A percentile compares a stretch with the other conserved stretches of the same genome.
Evolutionary conservation across 2,329 filamentous ascomycete genomes (phyloP).

Genomic region (Phialophora macrospora): DNA sequence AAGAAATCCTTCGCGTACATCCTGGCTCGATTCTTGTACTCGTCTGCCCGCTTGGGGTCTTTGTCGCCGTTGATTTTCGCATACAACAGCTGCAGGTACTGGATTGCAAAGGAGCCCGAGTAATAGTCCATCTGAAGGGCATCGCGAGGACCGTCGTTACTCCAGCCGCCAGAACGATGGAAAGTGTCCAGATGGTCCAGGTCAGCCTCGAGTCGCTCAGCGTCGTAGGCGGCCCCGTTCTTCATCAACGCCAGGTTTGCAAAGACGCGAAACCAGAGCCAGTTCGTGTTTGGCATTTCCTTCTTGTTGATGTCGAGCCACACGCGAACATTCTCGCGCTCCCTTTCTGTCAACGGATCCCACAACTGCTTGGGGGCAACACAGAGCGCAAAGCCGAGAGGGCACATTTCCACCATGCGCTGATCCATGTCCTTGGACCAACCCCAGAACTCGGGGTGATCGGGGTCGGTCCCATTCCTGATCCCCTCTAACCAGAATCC

Average conservation of each 20-base stretch:
- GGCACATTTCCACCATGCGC: constrained; percentile 84
- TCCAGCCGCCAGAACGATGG: constrained; percentile 82
- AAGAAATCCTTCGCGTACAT: constrained; percentile 71
- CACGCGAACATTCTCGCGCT: constrained; percentile 68
- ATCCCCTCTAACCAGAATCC: constrained; percentile 72
- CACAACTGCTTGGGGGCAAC: constrained; percentile 69
- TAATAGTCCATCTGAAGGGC: constrained; percentile 89
- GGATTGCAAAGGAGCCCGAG: constrained; percentile 80
- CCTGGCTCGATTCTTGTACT: constrained; percentile 72
- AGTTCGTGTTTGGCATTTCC: constrained; percentile 71
- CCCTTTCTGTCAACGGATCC: constrained; percentile 65
- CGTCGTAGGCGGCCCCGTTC: constrained; percentile 73
- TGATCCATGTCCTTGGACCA: constrained; percentile 77
- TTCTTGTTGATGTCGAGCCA: constrained; percentile 82
- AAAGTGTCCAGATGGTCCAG: constrained; percentile 80
- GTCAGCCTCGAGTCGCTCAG: constrained; percentile 71
- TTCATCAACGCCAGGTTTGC: constrained; percentile 78
- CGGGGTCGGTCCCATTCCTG: constrained; percentile 71
- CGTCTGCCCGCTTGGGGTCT: constrained; percentile 68
- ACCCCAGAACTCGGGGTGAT: constrained; percentile 75
- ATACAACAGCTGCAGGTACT: constrained; percentile 78
- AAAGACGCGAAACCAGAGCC: constrained; percentile 83
- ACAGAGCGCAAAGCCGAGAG: constrained; percentile 74
- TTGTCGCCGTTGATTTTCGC: constrained; percentile 69
- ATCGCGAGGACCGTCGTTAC: constrained; percentile 76